Conservation (phyloP, 805 yeast genomes). For the Spathaspora passalidarum region DNA sequence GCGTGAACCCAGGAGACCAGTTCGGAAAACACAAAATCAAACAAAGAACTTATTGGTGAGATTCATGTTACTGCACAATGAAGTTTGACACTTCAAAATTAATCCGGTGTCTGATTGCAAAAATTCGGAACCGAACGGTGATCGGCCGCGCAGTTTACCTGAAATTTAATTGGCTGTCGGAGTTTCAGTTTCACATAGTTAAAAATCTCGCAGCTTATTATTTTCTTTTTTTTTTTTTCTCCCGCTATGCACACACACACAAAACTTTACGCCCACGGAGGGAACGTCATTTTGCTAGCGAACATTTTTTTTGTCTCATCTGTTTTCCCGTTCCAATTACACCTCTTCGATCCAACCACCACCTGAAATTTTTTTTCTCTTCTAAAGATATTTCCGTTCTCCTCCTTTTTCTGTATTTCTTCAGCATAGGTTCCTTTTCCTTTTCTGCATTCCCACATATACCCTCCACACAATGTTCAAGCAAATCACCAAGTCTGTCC, state of each 20-base stretch:
- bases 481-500: slow-evolving; percentile 25
- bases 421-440: background rate
- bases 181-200: background rate
- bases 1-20: no score
- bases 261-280: background rate
- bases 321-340: background rate
- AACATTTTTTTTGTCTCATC: background rate
- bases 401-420: background rate
- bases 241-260: background rate
- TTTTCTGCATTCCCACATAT: background rate
- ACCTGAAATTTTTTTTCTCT: background rate
- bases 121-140: background rate
- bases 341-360: background rate
- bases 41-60: background rate
- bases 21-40: background rate
- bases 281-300: no score
- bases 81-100: background rate
- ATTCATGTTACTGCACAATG: background rate
- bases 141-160: background rate
- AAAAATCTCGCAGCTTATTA: background rate
- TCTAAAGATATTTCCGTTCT: background rate
- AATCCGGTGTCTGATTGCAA: background rate
- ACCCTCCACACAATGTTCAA: slow-evolving; percentile 25
- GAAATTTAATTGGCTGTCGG: background rate
- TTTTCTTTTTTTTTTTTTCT: background rate